Evolutionary conservation across 345 rosid genomes (phyloP).

Genomic region (Acer campestre): DNA sequence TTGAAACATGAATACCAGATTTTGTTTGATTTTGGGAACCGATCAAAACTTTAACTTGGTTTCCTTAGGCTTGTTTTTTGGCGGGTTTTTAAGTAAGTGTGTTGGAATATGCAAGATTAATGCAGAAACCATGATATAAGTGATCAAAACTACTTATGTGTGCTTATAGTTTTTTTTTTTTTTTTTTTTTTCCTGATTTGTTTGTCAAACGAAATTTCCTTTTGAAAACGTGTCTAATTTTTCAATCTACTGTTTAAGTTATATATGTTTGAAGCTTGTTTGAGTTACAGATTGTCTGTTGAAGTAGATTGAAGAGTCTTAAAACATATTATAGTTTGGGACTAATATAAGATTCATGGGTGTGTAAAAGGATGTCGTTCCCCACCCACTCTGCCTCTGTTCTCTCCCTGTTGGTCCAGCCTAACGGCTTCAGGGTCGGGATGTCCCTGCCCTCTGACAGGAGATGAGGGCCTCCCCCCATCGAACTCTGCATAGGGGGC

Average conservation of each 20-base stretch:
- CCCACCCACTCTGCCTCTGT: not conserved
- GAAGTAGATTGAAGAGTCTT: not conserved
- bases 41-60: not conserved
- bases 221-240: not conserved
- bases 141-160: not conserved
- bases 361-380: not conserved
- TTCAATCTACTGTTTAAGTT: not conserved
- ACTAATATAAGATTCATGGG: not conserved
- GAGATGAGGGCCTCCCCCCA: not conserved
- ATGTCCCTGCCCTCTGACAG: not conserved
- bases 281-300: not conserved
- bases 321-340: not conserved
- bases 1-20: not conserved
- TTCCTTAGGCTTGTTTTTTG: not conserved
- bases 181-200: not conserved
- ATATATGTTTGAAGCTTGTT: not conserved
- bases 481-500: not conserved
- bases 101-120: not conserved
- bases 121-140: not conserved
- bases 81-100: not conserved
- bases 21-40: slow-evolving; percentile 5
- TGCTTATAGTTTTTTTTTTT: not conserved
- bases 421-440: not conserved
- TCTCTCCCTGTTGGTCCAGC: not conserved
- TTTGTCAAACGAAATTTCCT: not conserved